Conservation (phyloP, 1,139 yeast species). For the Debaryomyces fabryi region DNA sequence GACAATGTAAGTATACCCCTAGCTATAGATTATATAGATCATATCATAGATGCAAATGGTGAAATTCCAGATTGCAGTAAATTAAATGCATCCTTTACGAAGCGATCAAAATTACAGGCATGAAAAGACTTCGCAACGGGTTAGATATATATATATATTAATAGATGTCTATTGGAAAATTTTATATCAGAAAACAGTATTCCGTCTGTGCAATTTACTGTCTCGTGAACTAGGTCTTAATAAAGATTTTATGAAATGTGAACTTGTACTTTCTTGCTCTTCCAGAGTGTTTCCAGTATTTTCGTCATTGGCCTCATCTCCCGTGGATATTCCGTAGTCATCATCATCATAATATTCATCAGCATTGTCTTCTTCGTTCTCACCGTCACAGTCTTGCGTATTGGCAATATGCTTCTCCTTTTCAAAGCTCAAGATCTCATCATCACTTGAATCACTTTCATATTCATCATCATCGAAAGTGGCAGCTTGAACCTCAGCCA, state of each 20-base stretch:
- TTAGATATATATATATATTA: background rate
- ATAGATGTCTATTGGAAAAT: conserved; percentile 2
- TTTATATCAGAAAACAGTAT: conserved; percentile 1
- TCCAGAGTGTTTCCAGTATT: background rate
- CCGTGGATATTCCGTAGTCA: conserved; percentile 1
- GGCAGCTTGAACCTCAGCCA: conserved; percentile 11
- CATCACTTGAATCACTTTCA: conserved; percentile 14
- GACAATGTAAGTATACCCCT: conserved; percentile 20
- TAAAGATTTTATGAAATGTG: conserved; percentile 2
- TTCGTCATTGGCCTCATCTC: conserved; percentile 10
- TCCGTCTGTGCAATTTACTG: conserved; percentile 3
- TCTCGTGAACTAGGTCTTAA: background rate
- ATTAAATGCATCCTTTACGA: conserved; percentile 22
- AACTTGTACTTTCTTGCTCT: background rate
- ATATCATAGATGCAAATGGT: conserved; percentile 23
- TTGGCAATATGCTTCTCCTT: conserved; percentile 1
- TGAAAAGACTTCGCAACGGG: background rate
- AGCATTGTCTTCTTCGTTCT: conserved; percentile 15
- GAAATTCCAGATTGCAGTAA: conserved; percentile 23
- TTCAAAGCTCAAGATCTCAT: background rate
- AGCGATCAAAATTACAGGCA: conserved; percentile 5
- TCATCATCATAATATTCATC: conserved; percentile 11
- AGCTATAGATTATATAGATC: conserved; percentile 22
- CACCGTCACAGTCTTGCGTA: conserved; percentile 16
- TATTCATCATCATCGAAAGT: conserved; percentile 18